A percentile compares a stretch with the other conserved stretches of the same genome.
These are phyloP conservation scores for Suhomyces anneliseae DNA, from an alignment of 1,139 yeast genomes.

Conservation along the genomic window DNA sequence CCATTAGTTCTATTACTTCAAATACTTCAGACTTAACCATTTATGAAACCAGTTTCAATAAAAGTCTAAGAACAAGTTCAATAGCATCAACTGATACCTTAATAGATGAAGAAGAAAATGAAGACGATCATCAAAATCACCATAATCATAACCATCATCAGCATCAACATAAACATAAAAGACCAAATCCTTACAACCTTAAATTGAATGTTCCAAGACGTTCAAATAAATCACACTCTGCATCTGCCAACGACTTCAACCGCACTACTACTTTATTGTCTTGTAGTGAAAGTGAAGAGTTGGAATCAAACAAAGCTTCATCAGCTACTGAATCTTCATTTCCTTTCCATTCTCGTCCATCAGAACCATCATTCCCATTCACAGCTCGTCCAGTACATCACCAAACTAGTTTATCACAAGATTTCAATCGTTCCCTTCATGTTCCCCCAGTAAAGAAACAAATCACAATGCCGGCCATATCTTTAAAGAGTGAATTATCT, in stretches of 20 bases:
- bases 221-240: conserved; percentile 8
- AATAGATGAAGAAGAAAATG: conserved; percentile 13
- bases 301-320: conserved; percentile 9
- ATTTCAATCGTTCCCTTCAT: not conserved
- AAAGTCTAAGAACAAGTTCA: conserved; percentile 13
- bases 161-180: not conserved
- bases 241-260: conserved; percentile 9
- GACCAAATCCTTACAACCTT: conserved; percentile 2
- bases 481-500: conserved; percentile 13
- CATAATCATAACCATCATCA: not conserved
- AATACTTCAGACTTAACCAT: conserved; percentile 19
- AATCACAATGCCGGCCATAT: conserved; percentile 17
- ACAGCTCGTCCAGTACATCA: not conserved
- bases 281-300: conserved; percentile 11
- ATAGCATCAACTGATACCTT: conserved; percentile 12
- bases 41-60: conserved; percentile 8
- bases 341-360: conserved; percentile 5
- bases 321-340: conserved; percentile 16
- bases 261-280: conserved; percentile 5
- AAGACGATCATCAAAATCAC: not conserved
- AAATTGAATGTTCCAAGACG: conserved; percentile 10
- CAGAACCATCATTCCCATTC: conserved; percentile 9
- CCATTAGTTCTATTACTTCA: conserved; percentile 21
- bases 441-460: conserved; percentile 15
- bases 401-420: not conserved